Percentiles rank a stretch among this genome's conserved stretches.
Conservation (phyloP, 139 green algal genomes). For the Nannochloris sp. region DNA sequence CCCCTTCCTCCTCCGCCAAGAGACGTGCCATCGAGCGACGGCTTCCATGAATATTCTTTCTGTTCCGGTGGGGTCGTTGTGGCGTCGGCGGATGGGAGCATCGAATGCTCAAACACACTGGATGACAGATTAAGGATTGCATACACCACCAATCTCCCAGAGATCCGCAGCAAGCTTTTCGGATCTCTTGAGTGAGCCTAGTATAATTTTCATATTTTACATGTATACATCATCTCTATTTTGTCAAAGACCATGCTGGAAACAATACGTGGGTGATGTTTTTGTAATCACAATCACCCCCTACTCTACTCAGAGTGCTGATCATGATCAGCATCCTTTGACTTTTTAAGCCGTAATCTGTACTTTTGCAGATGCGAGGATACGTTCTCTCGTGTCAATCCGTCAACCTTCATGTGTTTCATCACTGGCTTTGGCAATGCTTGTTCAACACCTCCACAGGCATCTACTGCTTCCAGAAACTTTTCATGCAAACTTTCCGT, state of each 20-base stretch:
- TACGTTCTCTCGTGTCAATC: slow-evolving; percentile 90
- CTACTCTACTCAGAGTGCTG: not conserved
- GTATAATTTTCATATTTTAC: not conserved
- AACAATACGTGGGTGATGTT: not conserved
- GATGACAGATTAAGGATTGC: slow-evolving; percentile 80
- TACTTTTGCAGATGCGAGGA: slow-evolving; percentile 92
- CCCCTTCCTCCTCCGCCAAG: slow-evolving; percentile 64
- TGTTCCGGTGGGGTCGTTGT: slow-evolving; percentile 83
- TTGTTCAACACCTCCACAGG: slow-evolving; percentile 55
- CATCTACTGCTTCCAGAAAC: slow-evolving; percentile 74
- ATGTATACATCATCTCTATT: not conserved
- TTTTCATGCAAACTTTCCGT: slow-evolving; percentile 77
- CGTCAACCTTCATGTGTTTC: slow-evolving; percentile 82
- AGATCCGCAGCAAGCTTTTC: slow-evolving; percentile 67
- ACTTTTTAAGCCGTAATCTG: slow-evolving; percentile 59
- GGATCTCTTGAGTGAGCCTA: slow-evolving; percentile 8
- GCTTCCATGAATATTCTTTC: slow-evolving; percentile 40
- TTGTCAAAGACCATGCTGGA: too few species aligned
- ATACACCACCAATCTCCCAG: slow-evolving; percentile 65
- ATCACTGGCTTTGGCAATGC: slow-evolving; percentile 90
- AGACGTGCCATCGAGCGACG: slow-evolving; percentile 4
- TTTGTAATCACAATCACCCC: not conserved
- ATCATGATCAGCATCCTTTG: slow-evolving; percentile 13
- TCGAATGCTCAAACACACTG: slow-evolving; percentile 90
- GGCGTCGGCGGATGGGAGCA: slow-evolving; percentile 70